These are phyloP conservation scores for Arbutus unedo DNA, from an alignment of 148 eudicot genomes.

Conservation along the genomic window DNA sequence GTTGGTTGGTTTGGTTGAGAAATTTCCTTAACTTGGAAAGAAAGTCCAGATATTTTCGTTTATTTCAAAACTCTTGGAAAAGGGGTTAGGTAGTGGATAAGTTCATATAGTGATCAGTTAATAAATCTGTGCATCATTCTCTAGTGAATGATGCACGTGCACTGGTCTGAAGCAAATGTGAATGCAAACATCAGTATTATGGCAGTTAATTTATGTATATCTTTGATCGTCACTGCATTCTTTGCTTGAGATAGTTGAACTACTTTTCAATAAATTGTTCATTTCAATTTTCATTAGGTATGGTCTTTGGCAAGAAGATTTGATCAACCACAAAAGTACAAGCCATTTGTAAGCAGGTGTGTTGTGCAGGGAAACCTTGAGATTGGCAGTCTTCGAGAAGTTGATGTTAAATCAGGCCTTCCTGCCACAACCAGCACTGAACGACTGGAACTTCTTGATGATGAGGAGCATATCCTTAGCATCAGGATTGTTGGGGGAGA, in stretches of 20 bases:
- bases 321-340: slow-evolving; percentile 68
- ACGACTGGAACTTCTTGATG: slow-evolving; percentile 62
- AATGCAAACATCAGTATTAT: not conserved
- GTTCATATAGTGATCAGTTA: not conserved
- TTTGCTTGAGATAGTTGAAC: not conserved
- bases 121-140: not conserved
- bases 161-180: not conserved
- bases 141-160: not conserved
- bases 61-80: not conserved
- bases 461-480: slow-evolving; percentile 62
- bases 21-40: not conserved
- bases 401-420: slow-evolving; percentile 70
- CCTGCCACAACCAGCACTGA: slow-evolving; percentile 76
- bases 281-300: slow-evolving; percentile 30
- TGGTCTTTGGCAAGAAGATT: slow-evolving; percentile 73
- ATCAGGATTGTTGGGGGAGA: slow-evolving; percentile 65
- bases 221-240: too few species aligned
- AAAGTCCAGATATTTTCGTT: not conserved
- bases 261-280: not conserved
- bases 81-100: not conserved
- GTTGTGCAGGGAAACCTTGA: slow-evolving; percentile 54
- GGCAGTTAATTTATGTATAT: not conserved
- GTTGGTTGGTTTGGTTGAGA: not conserved
- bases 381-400: slow-evolving; percentile 69
- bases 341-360: slow-evolving; percentile 60